These are phyloP conservation scores for Alternaria sp. DNA, from an alignment of 2,329 filamentous ascomycete genomes.

Conservation along the genomic window DNA sequence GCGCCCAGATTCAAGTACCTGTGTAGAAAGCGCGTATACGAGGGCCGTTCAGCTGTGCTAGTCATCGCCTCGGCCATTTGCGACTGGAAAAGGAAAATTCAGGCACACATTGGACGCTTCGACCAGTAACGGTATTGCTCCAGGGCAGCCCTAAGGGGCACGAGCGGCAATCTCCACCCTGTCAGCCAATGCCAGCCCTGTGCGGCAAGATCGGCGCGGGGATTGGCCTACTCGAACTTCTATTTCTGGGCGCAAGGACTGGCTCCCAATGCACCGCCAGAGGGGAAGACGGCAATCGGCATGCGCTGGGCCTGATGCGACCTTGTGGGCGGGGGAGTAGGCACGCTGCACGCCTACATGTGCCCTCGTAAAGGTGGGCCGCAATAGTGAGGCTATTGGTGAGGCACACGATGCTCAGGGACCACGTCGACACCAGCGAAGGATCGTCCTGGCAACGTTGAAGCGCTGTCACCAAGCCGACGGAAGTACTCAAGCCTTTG, in stretches of 20 bases:
- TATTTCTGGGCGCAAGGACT: conserved; percentile 39
- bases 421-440: neutral
- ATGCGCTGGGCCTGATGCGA: conserved; percentile 12
- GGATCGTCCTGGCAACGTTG: conserved; percentile 13
- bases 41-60: conserved; percentile 22
- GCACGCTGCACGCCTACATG: neutral
- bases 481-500: conserved; percentile 27
- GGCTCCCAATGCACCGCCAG: conserved; percentile 15
- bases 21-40: conserved; percentile 18
- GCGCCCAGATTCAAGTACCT: conserved; percentile 31
- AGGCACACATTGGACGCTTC: conserved; percentile 15
- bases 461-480: conserved; percentile 19
- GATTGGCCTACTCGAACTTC: conserved; percentile 25
- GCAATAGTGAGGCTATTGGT: conserved; percentile 3
- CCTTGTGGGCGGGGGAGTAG: neutral
- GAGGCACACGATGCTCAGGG: neutral
- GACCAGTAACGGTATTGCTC: conserved; percentile 26
- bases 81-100: conserved; percentile 21
- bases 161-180: conserved; percentile 39
- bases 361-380: conserved; percentile 3
- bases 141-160: conserved; percentile 26
- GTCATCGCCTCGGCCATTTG: conserved; percentile 19
- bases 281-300: conserved; percentile 20
- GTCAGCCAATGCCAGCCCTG: conserved; percentile 33
- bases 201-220: conserved; percentile 35